Conservation (phyloP, 75 land plant species). For the Pinus tabuliformis region DNA sequence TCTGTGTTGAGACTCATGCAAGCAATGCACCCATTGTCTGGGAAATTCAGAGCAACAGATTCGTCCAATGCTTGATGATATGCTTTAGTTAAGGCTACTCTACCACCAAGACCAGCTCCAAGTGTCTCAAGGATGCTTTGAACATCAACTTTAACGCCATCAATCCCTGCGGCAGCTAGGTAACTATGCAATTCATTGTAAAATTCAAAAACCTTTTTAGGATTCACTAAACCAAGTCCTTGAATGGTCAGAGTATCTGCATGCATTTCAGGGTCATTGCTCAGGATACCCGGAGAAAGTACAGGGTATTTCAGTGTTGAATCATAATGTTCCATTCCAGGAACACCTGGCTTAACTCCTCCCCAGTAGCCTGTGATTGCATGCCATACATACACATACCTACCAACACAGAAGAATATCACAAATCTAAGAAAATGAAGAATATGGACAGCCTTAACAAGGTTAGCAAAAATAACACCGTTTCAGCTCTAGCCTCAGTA, state of each 20-base stretch:
- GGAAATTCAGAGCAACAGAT: slow-evolving; percentile 31
- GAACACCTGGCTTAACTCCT: slow-evolving; percentile 55
- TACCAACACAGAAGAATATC: slow-evolving; percentile 13
- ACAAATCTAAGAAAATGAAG: not conserved
- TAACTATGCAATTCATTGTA: slow-evolving; percentile 38
- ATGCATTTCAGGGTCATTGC: slow-evolving; percentile 54
- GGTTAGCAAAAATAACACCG: not conserved
- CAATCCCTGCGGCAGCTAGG: slow-evolving; percentile 32
- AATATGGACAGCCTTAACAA: not conserved
- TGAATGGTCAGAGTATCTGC: slow-evolving; percentile 62
- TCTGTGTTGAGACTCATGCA: slow-evolving; percentile 50
- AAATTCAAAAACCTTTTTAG: slow-evolving; percentile 17
- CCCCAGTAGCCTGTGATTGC: slow-evolving; percentile 87
- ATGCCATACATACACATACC: slow-evolving; percentile 89
- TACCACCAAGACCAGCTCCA: slow-evolving; percentile 31
- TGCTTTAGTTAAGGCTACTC: slow-evolving; percentile 19
- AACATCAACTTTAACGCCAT: slow-evolving; percentile 45
- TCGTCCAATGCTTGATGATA: slow-evolving; percentile 32
- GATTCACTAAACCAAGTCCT: slow-evolving; percentile 32
- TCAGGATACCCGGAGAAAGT: slow-evolving; percentile 60
- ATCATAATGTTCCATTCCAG: slow-evolving; percentile 51
- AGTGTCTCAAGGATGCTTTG: slow-evolving; percentile 40
- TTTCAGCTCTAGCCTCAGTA: not conserved
- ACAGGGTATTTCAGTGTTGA: slow-evolving; percentile 54
- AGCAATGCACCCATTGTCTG: slow-evolving; percentile 43